A percentile compares a stretch with the other conserved stretches of the same genome.
Evolutionary conservation across 179 eudicot species (phyloP).

Genomic region (Dionaea muscipula): DNA sequence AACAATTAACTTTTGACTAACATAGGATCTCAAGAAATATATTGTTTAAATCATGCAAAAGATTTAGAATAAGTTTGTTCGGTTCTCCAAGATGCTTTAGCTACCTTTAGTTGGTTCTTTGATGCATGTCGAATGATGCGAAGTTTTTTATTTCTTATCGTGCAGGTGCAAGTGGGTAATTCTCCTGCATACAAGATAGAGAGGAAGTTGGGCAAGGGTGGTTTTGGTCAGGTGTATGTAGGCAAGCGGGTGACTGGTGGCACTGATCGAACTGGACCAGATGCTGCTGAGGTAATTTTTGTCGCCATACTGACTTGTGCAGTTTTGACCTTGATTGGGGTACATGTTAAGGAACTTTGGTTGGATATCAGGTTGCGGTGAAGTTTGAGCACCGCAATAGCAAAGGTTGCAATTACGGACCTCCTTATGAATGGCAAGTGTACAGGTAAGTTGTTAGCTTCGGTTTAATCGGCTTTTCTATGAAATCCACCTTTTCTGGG

Average conservation of each 20-base stretch:
- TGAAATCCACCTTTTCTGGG: conserved; percentile 4
- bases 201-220: conserved; percentile 87
- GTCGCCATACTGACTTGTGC: background rate
- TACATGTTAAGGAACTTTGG: conserved; percentile 4
- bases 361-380: conserved; percentile 56
- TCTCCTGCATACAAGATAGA: conserved; percentile 71
- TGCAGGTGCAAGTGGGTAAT: conserved; percentile 81
- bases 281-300: conserved; percentile 68
- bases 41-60: no score
- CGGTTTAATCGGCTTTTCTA: conserved; percentile 3
- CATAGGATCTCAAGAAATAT: no score
- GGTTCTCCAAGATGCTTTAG: no score
- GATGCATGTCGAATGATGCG: background rate
- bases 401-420: conserved; percentile 93
- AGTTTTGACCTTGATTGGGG: background rate
- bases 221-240: conserved; percentile 91
- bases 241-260: conserved; percentile 75
- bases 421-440: conserved; percentile 99
- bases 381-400: conserved; percentile 93
- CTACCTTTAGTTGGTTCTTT: background rate
- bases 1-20: no score
- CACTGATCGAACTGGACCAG: conserved; percentile 65
- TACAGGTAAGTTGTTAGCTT: conserved; percentile 52
- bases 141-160: background rate
- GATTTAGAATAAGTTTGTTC: no score